phyloP scores from a whole-genome alignment of 345 rosid genomes.

The Rhodomyrtus tomentosa region DNA sequence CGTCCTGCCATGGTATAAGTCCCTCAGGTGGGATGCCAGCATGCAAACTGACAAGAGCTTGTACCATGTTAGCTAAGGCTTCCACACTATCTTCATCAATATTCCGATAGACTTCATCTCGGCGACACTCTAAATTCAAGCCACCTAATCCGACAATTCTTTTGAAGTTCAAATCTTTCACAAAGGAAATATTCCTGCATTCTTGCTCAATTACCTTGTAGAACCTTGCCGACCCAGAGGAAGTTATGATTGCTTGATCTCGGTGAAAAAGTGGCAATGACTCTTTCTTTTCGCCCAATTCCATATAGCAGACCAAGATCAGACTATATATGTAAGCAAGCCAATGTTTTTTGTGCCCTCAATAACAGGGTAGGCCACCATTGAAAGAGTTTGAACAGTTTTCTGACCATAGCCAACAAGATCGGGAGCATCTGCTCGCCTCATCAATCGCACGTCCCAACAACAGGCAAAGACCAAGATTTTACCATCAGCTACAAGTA shows the following conservation, averaged over 20 bases:
- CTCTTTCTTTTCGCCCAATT: constrained; percentile 39
- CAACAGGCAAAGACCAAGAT: too few species aligned
- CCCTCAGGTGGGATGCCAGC: constrained; percentile 33
- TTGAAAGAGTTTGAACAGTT: constrained; percentile 48
- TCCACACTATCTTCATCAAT: constrained; percentile 51
- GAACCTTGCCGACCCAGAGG: constrained; percentile 25
- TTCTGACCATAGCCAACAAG: constrained; percentile 46
- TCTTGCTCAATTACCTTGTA: constrained; percentile 62
- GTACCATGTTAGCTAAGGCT: constrained; percentile 81
- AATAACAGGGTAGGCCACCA: constrained; percentile 60
- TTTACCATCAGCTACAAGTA: too few species aligned
- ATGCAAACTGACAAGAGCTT: constrained; percentile 29
- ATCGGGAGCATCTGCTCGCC: too few species aligned
- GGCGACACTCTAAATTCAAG: constrained; percentile 49
- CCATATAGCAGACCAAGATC: constrained; percentile 63
- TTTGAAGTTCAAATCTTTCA: constrained; percentile 74
- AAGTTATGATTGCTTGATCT: constrained; percentile 17
- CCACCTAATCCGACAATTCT: constrained; percentile 56
- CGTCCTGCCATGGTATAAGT: constrained; percentile 59
- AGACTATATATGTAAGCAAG: constrained; percentile 67
- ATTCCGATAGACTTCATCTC: constrained; percentile 49
- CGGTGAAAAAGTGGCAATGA: constrained; percentile 11
- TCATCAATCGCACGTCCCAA: too few species aligned
- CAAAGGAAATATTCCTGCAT: constrained; percentile 69
- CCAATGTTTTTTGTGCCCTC: constrained; percentile 70